Percentiles rank a stretch among this genome's conserved stretches.
Conservation (phyloP, 306 rosid genomes). For the Spatholobus suberectus region DNA sequence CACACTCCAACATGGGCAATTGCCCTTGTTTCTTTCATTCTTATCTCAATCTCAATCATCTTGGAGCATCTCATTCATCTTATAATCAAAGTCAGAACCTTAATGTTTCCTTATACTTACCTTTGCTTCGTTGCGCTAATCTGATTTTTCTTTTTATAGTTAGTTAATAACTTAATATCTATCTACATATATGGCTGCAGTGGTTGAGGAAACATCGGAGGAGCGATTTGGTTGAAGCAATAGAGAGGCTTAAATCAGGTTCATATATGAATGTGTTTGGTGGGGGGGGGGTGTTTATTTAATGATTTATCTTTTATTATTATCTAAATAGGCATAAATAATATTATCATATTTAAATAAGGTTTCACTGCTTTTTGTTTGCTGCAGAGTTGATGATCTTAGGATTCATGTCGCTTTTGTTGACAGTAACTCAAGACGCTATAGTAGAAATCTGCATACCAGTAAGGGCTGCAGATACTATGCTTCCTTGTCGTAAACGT, state of each 20-base stretch:
- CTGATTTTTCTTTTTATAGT: not conserved
- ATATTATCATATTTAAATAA: not conserved
- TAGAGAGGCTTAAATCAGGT: slow-evolving; percentile 27
- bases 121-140: not conserved
- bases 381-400: slow-evolving; percentile 18
- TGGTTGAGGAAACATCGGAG: slow-evolving; percentile 20
- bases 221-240: slow-evolving; percentile 29
- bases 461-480: not conserved
- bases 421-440: slow-evolving; percentile 11
- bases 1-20: slow-evolving; percentile 6
- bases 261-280: too few species aligned
- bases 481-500: slow-evolving; percentile 31
- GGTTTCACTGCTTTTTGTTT: not conserved
- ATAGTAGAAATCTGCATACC: slow-evolving; percentile 24
- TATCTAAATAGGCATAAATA: not conserved
- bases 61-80: slow-evolving; percentile 31
- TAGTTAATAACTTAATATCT: not conserved
- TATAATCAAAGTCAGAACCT: not conserved
- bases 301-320: not conserved
- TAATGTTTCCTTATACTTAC: not conserved
- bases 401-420: slow-evolving; percentile 27
- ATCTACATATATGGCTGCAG: not conserved
- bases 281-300: too few species aligned
- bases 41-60: slow-evolving; percentile 18
- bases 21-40: slow-evolving; percentile 10